Evolutionary conservation across 768 basidiomycete species (phyloP).

Genomic region (Rubroboletus satanas): DNA sequence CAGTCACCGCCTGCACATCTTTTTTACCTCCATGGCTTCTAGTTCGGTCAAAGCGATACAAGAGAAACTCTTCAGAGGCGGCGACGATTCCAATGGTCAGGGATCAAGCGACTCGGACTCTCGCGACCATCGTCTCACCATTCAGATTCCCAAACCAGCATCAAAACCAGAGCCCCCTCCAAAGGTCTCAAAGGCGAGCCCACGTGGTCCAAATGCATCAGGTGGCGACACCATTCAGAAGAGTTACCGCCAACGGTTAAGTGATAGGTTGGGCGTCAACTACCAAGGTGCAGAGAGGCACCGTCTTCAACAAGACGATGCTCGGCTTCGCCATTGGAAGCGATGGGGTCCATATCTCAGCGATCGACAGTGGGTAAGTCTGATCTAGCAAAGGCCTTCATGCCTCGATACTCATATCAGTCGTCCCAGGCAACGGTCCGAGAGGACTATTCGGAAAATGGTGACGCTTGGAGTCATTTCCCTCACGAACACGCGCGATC

Average conservation of each 20-base stretch:
- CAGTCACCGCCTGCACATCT: slow-evolving; percentile 1
- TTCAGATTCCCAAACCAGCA: slow-evolving; percentile 62
- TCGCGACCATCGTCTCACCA: slow-evolving; percentile 47
- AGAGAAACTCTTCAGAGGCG: slow-evolving; percentile 63
- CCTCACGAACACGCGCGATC: slow-evolving; percentile 92
- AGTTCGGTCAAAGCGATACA: slow-evolving; percentile 61
- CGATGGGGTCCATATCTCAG: slow-evolving; percentile 97
- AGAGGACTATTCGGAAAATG: slow-evolving; percentile 96
- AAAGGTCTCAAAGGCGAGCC: slow-evolving; percentile 41
- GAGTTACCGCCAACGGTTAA: slow-evolving; percentile 62
- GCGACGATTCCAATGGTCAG: slow-evolving; percentile 22
- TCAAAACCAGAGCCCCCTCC: slow-evolving; percentile 35
- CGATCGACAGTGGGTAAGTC: slow-evolving; percentile 92
- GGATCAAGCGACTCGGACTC: slow-evolving; percentile 23
- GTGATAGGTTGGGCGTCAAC: slow-evolving; percentile 56
- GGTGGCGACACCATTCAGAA: slow-evolving; percentile 19
- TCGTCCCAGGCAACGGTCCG: slow-evolving; percentile 84
- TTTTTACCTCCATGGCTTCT: slow-evolving; percentile 37
- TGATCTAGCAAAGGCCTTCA: neutral
- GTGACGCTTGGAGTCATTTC: slow-evolving; percentile 94
- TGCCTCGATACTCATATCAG: slow-evolving; percentile 10
- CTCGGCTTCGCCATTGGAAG: slow-evolving; percentile 90
- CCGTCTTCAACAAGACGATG: slow-evolving; percentile 79
- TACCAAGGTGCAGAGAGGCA: slow-evolving; percentile 83
- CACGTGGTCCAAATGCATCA: slow-evolving; percentile 14